phyloP scores from a whole-genome alignment of 2,329 filamentous ascomycete genomes.

The Aspergillus fumigatiaffinis region DNA sequence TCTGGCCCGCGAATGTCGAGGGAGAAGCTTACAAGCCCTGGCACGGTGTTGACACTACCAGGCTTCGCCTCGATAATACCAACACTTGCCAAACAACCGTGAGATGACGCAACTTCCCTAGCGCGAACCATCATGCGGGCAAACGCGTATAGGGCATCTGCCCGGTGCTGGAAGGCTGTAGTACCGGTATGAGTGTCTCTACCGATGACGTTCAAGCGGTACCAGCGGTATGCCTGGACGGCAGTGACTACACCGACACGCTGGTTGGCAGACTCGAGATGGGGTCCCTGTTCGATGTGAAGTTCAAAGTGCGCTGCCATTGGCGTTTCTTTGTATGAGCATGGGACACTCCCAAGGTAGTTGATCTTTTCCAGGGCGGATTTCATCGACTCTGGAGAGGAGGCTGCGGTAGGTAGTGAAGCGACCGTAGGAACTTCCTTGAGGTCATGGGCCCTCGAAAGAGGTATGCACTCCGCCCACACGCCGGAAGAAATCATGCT shows the following conservation, averaged over 20 bases:
- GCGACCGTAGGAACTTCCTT: conserved; percentile 54
- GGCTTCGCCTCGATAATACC: conserved; percentile 65
- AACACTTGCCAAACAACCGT: conserved; percentile 63
- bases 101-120: conserved; percentile 58
- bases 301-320: conserved; percentile 78
- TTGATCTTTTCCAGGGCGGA: conserved; percentile 68
- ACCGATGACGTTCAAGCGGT: conserved; percentile 62
- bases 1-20: conserved; percentile 63
- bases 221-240: conserved; percentile 73
- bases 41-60: conserved; percentile 70
- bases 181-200: conserved; percentile 72
- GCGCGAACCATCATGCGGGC: conserved; percentile 64
- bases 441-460: conserved; percentile 59
- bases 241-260: conserved; percentile 68
- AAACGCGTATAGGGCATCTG: conserved; percentile 65
- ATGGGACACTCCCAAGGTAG: conserved; percentile 59
- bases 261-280: conserved; percentile 61
- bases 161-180: conserved; percentile 62
- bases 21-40: conserved; percentile 62
- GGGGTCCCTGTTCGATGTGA: conserved; percentile 79
- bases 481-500: conserved; percentile 73
- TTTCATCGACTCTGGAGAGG: conserved; percentile 59
- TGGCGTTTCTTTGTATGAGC: conserved; percentile 56
- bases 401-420: conserved; percentile 43
- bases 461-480: conserved; percentile 65